phyloP scores from a whole-genome alignment of 805 yeast genomes.

The Starmerella tilneyi region DNA sequence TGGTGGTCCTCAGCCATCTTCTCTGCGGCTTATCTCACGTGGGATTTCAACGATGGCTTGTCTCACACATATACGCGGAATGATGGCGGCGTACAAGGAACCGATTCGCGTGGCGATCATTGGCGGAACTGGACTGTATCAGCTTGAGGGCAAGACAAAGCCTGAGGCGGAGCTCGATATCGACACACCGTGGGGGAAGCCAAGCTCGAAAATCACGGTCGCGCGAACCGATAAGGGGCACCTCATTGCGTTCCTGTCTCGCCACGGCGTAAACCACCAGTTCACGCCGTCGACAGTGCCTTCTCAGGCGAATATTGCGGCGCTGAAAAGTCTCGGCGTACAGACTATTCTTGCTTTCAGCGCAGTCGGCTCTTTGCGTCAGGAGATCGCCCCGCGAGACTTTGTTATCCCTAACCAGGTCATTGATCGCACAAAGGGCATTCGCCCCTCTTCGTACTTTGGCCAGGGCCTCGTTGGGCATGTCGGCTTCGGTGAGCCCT shows the following conservation, averaged over 20 bases:
- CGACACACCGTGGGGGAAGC: slow-evolving; percentile 95
- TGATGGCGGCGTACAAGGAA: slow-evolving; percentile 15
- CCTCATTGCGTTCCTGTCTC: slow-evolving; percentile 84
- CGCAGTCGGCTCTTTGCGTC: slow-evolving; percentile 92
- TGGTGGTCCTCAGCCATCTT: background rate
- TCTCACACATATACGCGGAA: background rate
- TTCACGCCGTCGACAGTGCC: slow-evolving; percentile 89
- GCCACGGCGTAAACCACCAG: slow-evolving; percentile 90
- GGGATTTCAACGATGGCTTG: background rate
- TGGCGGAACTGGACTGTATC: slow-evolving; percentile 97
- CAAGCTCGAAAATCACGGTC: slow-evolving; percentile 87
- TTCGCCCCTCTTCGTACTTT: slow-evolving; percentile 79
- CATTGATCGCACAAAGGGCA: slow-evolving; percentile 94
- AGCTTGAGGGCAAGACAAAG: slow-evolving; percentile 56
- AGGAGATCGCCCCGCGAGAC: slow-evolving; percentile 84
- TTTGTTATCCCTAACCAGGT: slow-evolving; percentile 94
- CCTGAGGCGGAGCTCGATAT: slow-evolving; percentile 77
- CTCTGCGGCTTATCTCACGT: slow-evolving; percentile 3
- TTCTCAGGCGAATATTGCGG: slow-evolving; percentile 87
- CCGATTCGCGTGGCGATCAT: slow-evolving; percentile 78
- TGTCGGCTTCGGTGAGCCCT: slow-evolving; percentile 95
- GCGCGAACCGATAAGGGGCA: slow-evolving; percentile 67
- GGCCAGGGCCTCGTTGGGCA: slow-evolving; percentile 93
- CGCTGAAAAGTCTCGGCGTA: slow-evolving; percentile 78
- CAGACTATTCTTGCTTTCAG: slow-evolving; percentile 82